Conservation (phyloP, 1,284 basidiomycete species). For the Ustilago trichophora region DNA sequence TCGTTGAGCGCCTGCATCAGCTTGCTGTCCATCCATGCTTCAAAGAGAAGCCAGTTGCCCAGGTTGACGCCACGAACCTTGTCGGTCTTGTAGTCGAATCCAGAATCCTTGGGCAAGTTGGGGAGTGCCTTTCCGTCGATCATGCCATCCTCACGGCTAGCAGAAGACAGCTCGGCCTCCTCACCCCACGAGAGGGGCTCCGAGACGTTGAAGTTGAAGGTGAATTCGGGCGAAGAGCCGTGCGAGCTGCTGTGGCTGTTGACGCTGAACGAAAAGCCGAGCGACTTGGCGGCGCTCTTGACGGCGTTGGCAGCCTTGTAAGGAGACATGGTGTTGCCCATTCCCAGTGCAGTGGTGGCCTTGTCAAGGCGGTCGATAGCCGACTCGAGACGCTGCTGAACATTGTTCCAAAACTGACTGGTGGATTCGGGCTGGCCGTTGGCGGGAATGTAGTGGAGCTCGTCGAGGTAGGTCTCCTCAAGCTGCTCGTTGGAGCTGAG, state of each 20-base stretch:
- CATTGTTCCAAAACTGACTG: slow-evolving; percentile 44
- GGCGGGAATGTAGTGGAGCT: slow-evolving; percentile 35
- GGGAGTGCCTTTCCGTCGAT: slow-evolving; percentile 21
- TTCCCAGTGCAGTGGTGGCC: slow-evolving; percentile 29
- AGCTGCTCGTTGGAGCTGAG: slow-evolving; percentile 37
- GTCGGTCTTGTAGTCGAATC: slow-evolving; percentile 48
- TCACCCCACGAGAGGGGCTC: slow-evolving; percentile 42
- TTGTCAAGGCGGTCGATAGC: slow-evolving; percentile 37
- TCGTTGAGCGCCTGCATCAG: slow-evolving; percentile 69
- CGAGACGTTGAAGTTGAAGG: slow-evolving; percentile 46
- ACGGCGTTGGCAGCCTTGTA: slow-evolving; percentile 30
- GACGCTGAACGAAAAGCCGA: slow-evolving; percentile 39
- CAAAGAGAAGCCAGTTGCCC: slow-evolving; percentile 63
- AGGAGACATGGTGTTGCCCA: slow-evolving; percentile 20
- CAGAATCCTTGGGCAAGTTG: slow-evolving; percentile 44
- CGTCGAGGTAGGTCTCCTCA: slow-evolving; percentile 47
- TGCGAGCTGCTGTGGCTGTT: slow-evolving; percentile 15
- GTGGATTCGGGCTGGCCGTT: slow-evolving; percentile 10
- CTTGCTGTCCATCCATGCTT: slow-evolving; percentile 59
- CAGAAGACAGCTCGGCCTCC: slow-evolving; percentile 34
- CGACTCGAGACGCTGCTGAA: slow-evolving; percentile 39
- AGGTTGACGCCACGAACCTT: slow-evolving; percentile 64
- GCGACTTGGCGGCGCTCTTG: slow-evolving; percentile 37
- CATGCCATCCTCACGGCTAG: slow-evolving; percentile 17
- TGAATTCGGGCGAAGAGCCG: slow-evolving; percentile 28